Percentiles rank a stretch among this genome's conserved stretches.
phyloP scores from a whole-genome alignment of 805 yeast species.

The Myxozyma melibiosi region DNA sequence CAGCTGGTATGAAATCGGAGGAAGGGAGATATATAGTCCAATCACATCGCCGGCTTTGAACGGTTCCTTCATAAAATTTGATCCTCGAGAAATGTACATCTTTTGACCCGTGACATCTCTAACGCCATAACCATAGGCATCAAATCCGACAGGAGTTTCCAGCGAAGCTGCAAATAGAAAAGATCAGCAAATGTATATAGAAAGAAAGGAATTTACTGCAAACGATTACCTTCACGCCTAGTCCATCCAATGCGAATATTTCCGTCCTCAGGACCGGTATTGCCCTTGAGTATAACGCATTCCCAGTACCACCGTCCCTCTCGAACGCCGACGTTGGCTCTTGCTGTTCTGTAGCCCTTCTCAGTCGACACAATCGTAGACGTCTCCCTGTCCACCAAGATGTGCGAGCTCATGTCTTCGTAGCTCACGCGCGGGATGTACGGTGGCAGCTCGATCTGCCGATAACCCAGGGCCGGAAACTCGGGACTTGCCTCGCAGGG shows the following conservation, averaged over 20 bases:
- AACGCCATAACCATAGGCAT: slow-evolving; percentile 89
- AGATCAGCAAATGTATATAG: not conserved
- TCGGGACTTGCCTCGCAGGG: slow-evolving; percentile 68
- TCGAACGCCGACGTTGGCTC: slow-evolving; percentile 72
- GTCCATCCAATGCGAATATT: slow-evolving; percentile 85
- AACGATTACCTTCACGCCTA: slow-evolving; percentile 58
- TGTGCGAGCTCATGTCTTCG: slow-evolving; percentile 70
- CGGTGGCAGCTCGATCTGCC: slow-evolving; percentile 76
- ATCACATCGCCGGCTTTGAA: slow-evolving; percentile 77
- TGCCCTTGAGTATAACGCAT: slow-evolving; percentile 54
- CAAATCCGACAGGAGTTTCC: slow-evolving; percentile 95
- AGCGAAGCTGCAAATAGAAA: slow-evolving; percentile 56
- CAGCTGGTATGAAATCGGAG: slow-evolving; percentile 44
- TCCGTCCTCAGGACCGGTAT: slow-evolving; percentile 36
- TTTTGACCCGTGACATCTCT: slow-evolving; percentile 77
- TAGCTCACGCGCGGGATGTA: slow-evolving; percentile 57
- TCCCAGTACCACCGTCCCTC: slow-evolving; percentile 86
- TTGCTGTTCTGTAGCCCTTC: slow-evolving; percentile 77
- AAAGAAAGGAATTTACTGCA: not conserved
- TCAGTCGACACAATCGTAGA: slow-evolving; percentile 53
- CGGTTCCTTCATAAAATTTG: slow-evolving; percentile 56
- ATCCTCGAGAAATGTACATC: slow-evolving; percentile 73
- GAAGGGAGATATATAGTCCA: slow-evolving; percentile 75
- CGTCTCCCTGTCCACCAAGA: slow-evolving; percentile 46
- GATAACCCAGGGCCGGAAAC: slow-evolving; percentile 60